Evolutionary conservation across 306 rosid genomes (phyloP), one percentile per base, ranked within the genome.

Genomic region (Castanea mollissima): DNA sequence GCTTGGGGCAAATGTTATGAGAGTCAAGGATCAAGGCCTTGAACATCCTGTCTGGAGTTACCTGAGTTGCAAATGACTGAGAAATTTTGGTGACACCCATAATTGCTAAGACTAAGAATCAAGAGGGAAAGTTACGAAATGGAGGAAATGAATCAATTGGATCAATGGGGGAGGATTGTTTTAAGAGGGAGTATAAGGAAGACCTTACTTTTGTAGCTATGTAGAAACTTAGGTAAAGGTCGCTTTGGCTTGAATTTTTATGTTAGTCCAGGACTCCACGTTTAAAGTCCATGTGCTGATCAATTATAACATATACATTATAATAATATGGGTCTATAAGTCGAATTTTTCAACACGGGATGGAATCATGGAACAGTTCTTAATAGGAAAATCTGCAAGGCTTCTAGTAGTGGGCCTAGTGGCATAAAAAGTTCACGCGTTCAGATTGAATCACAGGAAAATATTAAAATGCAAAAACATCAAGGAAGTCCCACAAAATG

Each of bases 1-100:
- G 81, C 74, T 77, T 83, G 80, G 85, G 93, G 78, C 77, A 82
- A 52, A 80, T 51, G 83, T 69, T 85, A 78, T 73, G 84, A 65
- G 87, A 63, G 56, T 90, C 91, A 14, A 73, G 46, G 67, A 84
- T 76, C 83, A 85, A 67, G 72, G 93, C 93, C 68, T 87, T 90
- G 91, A 90, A 84, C 86, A 87, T 86, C 87, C 91, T 90, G 31
- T 88, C 55, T 18, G 88, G 87, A 23, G 86, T 68, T 57, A 87
- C 78, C 83, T 79, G 80, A 1, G 88, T 77, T 19, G 62, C 62
- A 71, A 81, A 84, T 23, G 71, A 77, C 64, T 81, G 85, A 58
- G 59, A 74, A 46, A 80, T 74, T 70, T 70, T 84, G 79, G 81
- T 84, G 73, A 80, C 13, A n/a, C 85, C 77, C 85, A 74, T 84